These are phyloP conservation scores for Cruciata laevipes DNA, from an alignment of 257 asterid species.

Conservation along the genomic window DNA sequence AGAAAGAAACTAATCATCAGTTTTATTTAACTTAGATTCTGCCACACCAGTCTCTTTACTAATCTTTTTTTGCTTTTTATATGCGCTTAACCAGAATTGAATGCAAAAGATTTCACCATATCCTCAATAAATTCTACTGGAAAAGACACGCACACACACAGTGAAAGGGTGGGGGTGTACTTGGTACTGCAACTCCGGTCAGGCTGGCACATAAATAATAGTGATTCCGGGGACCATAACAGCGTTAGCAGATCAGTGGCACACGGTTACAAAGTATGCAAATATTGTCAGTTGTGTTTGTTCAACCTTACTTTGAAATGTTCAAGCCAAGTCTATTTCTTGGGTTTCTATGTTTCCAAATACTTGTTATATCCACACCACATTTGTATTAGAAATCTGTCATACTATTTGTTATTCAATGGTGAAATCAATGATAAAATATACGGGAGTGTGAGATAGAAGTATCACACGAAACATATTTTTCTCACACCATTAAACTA, in stretches of 20 bases:
- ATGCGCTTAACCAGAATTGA: background rate
- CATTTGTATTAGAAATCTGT: no score
- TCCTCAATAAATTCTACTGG: background rate
- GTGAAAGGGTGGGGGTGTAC: background rate
- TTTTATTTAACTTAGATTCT: background rate
- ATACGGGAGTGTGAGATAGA: no score
- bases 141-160: background rate
- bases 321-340: slow-evolving; percentile 14
- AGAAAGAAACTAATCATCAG: background rate
- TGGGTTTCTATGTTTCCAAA: slow-evolving; percentile 5
- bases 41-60: background rate
- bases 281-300: slow-evolving; percentile 1
- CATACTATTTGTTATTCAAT: no score
- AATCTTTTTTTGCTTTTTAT: background rate
- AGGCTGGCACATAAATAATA: background rate
- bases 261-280: background rate
- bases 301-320: background rate
- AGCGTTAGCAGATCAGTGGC: background rate
- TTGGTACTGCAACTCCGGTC: background rate
- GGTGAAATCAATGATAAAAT: no score
- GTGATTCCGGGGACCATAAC: slow-evolving; percentile 1
- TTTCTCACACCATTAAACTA: no score
- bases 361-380: background rate
- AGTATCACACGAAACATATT: no score
- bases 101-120: background rate